Evolutionary conservation across 2,329 filamentous ascomycete species (phyloP).

Genomic region (Xylariales sp.): DNA sequence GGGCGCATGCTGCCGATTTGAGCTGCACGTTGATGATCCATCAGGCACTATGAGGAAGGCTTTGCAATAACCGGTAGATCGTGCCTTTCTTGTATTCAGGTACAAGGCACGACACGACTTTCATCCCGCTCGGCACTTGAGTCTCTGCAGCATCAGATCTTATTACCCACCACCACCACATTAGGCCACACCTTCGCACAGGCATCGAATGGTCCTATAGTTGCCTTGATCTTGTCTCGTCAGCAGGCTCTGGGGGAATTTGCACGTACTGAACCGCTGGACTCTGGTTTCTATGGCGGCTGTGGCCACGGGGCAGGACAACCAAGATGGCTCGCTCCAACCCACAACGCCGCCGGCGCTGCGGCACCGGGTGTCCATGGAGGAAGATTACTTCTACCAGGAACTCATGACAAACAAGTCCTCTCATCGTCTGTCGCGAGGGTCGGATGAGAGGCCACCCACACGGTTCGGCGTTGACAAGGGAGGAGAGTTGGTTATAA

Average conservation of each 20-base stretch:
- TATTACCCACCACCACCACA: not conserved
- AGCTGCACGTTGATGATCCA: not conserved
- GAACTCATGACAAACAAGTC: constrained; percentile 42
- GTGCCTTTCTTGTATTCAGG: not conserved
- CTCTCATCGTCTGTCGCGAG: constrained; percentile 35
- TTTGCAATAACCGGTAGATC: not conserved
- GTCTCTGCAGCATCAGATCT: not conserved
- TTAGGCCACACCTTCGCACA: not conserved
- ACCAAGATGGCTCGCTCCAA: constrained; percentile 2
- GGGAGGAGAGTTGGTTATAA: constrained; percentile 4
- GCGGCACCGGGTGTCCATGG: constrained; percentile 47
- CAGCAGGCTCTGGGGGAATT: no score
- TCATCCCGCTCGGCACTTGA: no score
- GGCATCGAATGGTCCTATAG: no score
- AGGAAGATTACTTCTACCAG: constrained; percentile 51
- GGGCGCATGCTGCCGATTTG: not conserved
- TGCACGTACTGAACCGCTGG: no score
- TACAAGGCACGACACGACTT: not conserved
- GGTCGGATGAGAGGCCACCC: constrained; percentile 42
- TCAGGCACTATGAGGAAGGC: constrained; percentile 1
- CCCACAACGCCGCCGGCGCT: constrained; percentile 28
- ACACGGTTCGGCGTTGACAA: constrained; percentile 4
- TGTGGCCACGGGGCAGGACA: not conserved
- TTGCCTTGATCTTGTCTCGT: no score
- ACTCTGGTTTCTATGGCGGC: constrained; percentile 3